Percentiles rank a stretch among this genome's conserved stretches.
These are phyloP conservation scores for Batkoa obscura DNA, from an alignment of 371 early-diverging fungal genomes.

Conservation along the genomic window DNA sequence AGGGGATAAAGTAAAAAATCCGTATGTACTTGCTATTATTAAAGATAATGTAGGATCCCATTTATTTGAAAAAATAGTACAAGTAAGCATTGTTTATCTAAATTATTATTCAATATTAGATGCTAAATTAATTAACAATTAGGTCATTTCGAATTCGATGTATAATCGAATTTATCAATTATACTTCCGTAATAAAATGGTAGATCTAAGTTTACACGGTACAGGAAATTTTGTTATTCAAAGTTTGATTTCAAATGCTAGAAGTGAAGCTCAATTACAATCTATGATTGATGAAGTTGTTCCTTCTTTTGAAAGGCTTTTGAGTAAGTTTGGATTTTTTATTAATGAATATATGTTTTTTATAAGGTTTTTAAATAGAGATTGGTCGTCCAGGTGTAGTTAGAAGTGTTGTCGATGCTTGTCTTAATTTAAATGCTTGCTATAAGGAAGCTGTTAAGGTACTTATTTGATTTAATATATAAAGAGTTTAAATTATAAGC, in stretches of 20 bases:
- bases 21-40: constrained; percentile 32
- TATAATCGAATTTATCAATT: constrained; percentile 43
- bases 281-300: constrained; percentile 34
- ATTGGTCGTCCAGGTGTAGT: constrained; percentile 35
- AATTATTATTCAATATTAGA: background rate
- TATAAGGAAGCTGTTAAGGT: constrained; percentile 35
- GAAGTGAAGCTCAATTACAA: constrained; percentile 31
- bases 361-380: background rate
- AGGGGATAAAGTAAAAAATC: constrained; percentile 17
- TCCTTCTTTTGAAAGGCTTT: constrained; percentile 23
- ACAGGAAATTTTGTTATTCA: constrained; percentile 71
- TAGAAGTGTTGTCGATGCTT: constrained; percentile 41
- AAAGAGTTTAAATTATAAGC: no score
- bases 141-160: constrained; percentile 28
- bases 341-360: no score
- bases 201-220: constrained; percentile 39
- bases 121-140: background rate
- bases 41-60: constrained; percentile 44
- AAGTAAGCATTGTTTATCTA: background rate
- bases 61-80: constrained; percentile 32
- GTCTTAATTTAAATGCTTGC: constrained; percentile 28
- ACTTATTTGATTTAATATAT: no score
- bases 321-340: constrained; percentile 15
- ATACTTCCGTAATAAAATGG: constrained; percentile 37
- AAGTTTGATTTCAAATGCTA: constrained; percentile 34